phyloP scores from a whole-genome alignment of 2,329 filamentous ascomycete species.

The Cytospora schulzeri region DNA sequence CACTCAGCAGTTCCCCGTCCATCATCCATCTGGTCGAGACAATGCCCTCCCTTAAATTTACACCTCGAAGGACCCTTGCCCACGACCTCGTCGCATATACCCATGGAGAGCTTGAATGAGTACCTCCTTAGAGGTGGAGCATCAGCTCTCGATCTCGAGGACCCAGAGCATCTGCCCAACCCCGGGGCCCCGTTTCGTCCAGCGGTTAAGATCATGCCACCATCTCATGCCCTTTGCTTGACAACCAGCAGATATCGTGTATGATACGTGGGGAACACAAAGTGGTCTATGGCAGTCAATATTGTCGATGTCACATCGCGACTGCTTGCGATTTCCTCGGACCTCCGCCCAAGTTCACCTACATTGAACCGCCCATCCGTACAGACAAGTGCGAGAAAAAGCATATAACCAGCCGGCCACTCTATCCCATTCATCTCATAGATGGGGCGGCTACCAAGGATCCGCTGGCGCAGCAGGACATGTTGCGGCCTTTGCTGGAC shows the following conservation, averaged over 20 bases:
- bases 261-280: not conserved
- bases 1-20: no score
- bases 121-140: constrained; percentile 7
- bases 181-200: constrained; percentile 5
- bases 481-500: constrained; percentile 14
- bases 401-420: no score
- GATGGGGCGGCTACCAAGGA: not conserved
- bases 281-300: not conserved
- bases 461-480: not conserved
- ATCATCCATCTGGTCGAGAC: not conserved
- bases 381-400: no score
- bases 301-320: constrained; percentile 1
- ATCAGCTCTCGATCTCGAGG: not conserved
- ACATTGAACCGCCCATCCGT: no score
- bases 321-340: constrained; percentile 7
- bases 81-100: not conserved
- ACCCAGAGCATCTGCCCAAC: constrained; percentile 5
- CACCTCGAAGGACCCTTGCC: not conserved
- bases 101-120: constrained; percentile 7
- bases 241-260: constrained; percentile 9
- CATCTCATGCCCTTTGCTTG: not conserved
- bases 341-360: not conserved
- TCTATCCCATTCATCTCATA: not conserved
- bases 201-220: not conserved
- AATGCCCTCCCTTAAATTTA: not conserved